Conservation (phyloP, 2,329 filamentous ascomycete genomes). For the Biscogniauxia mediterranea region DNA sequence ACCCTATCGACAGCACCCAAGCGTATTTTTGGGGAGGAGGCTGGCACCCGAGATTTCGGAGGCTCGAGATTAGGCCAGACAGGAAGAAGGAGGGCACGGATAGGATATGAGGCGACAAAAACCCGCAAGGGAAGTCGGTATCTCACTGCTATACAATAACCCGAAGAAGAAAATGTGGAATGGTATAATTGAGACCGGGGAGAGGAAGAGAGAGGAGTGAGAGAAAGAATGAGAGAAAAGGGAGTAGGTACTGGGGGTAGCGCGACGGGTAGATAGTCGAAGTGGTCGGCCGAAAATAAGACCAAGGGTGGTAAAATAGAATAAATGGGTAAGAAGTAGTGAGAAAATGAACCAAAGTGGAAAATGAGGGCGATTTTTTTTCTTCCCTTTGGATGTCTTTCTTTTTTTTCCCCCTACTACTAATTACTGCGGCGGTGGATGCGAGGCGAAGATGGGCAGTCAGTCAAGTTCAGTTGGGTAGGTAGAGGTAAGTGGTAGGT, state of each 20-base stretch:
- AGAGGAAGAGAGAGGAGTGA: constrained; percentile 7
- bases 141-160: constrained; percentile 18
- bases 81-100: constrained; percentile 16
- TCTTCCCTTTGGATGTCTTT: too few relatives aligned
- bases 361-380: constrained; percentile 14
- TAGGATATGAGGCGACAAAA: constrained; percentile 16
- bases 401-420: constrained; percentile 4
- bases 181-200: constrained; percentile 14
- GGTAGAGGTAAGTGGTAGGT: too few relatives aligned
- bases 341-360: neutral
- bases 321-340: neutral
- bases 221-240: neutral
- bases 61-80: neutral
- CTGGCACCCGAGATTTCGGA: neutral
- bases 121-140: constrained; percentile 16
- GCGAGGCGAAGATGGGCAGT: constrained; percentile 29
- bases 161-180: constrained; percentile 8
- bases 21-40: neutral
- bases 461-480: constrained; percentile 16
- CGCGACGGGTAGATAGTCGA: neutral
- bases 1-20: constrained; percentile 1
- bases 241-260: neutral
- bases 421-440: constrained; percentile 23
- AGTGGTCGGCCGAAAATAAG: constrained; percentile 1
- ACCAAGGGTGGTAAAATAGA: neutral